Base-by-base conservation (phyloP, 345 rosid species). In the Gossypium turneri region DNA sequence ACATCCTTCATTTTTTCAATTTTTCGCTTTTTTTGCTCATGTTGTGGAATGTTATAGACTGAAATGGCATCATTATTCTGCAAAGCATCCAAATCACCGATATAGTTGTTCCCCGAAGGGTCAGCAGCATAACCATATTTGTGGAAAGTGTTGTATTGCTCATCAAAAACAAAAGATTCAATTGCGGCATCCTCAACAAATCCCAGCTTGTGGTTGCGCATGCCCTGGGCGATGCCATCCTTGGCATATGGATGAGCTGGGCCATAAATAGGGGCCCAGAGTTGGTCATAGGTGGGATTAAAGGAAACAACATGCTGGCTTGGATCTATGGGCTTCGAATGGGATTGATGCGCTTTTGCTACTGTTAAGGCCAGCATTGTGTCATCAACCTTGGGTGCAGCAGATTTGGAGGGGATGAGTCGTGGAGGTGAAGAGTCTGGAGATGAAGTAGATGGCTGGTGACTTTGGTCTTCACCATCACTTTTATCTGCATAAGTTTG, bases 191-290 rank as follows among this genome's bases (percentile, higher is more conserved):
- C 94, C 77, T 95, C 99, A 9, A 95, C 99, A 75, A 85, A 95
- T 73, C 99, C 98, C 43, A 91, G 91, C 85, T 95, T 95, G 86
- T 95, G 98, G 78, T 95, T 95, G 22, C 99, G 91, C 98, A 91
- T 90, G 68, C 97, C 99, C 74, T 90, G 97, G 6, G 99, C 94
- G 51, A 91, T 82, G 19, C 98, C 99, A 51, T 90, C 98, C 82
- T 90, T 91, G 58, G 98, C 98, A 84, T 86, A 93, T 4, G 98
- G 98, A 79, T 93, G 99, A 12, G 92, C 81, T 4, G 99, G 98
- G 57, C 97, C 98, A 10, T 73, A 59, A 58, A 93, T 89, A 7
- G 98, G 99, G 48, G 99, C 94, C 97, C 97, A 89, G 12, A 95
- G 91, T 90, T 93, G 97, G 17, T 95, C 97, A 73, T 86, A 89